A percentile compares a stretch with the other conserved stretches of the same genome.
Evolutionary conservation across 495 filamentous ascomycete genomes (phyloP).

Genomic region (Penicillium malachiteum): DNA sequence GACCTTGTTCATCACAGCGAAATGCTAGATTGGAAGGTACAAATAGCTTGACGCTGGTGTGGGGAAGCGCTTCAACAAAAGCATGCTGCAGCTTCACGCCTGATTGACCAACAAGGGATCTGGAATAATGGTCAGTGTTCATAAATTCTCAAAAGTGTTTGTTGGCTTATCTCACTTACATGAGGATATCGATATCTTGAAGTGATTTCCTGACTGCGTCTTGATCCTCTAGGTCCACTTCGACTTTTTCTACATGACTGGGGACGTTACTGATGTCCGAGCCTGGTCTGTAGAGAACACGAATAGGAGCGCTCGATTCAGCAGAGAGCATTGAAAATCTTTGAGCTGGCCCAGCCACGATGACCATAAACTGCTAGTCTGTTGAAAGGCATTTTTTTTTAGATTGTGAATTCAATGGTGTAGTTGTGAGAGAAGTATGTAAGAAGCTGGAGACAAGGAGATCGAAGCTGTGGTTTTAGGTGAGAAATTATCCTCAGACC

Average conservation of each 20-base stretch:
- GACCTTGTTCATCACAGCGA: slow-evolving; percentile 17
- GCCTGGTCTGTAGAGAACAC: slow-evolving; percentile 17
- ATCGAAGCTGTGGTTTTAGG: not conserved
- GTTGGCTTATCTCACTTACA: slow-evolving; percentile 14
- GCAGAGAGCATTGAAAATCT: slow-evolving; percentile 15
- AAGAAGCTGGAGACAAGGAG: not conserved
- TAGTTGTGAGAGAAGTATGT: not conserved
- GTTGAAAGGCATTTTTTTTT: slow-evolving; percentile 15
- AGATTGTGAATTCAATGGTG: not conserved
- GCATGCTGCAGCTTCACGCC: slow-evolving; percentile 12
- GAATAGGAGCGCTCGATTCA: slow-evolving; percentile 17
- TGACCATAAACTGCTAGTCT: slow-evolving; percentile 26
- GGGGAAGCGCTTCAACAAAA: slow-evolving; percentile 21
- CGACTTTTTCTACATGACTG: slow-evolving; percentile 4
- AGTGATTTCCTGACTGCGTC: slow-evolving; percentile 9
- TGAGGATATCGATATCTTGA: slow-evolving; percentile 25
- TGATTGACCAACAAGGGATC: slow-evolving; percentile 22
- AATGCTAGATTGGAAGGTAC: slow-evolving; percentile 19
- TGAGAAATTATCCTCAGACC: not conserved
- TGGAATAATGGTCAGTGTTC: slow-evolving; percentile 7
- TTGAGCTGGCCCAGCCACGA: slow-evolving; percentile 22
- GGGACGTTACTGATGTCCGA: slow-evolving; percentile 15
- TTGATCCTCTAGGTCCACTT: slow-evolving; percentile 20
- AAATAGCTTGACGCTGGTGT: slow-evolving; percentile 22
- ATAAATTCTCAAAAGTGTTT: too few relatives aligned